Conservation (phyloP, 805 yeast genomes). For the Starmera dryadoides region DNA sequence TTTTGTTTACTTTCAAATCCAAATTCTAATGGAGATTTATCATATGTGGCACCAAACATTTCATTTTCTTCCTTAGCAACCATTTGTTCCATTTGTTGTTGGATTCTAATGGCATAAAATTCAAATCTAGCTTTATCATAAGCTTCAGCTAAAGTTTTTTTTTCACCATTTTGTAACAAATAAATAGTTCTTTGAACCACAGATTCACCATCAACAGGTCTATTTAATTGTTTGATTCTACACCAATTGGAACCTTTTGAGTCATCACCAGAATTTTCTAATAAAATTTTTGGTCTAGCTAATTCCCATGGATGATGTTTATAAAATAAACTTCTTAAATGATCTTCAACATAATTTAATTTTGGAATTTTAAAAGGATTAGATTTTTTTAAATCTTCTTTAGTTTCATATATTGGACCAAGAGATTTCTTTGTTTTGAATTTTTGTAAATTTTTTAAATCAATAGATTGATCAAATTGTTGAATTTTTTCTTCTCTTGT, state of each 20-base stretch:
- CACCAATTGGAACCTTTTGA: conserved; percentile 62
- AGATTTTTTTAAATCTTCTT: conserved; percentile 5
- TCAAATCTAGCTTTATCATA: conserved; percentile 85
- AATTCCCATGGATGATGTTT: conserved; percentile 98
- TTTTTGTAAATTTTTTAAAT: conserved; percentile 9
- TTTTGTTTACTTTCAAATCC: conserved; percentile 56
- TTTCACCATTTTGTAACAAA: conserved; percentile 32
- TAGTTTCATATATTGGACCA: conserved; percentile 25
- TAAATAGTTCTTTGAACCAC: conserved; percentile 71
- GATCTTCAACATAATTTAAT: conserved; percentile 49
- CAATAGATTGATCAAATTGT: conserved; percentile 1
- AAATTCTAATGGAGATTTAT: conserved; percentile 51
- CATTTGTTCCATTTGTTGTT: conserved; percentile 67
- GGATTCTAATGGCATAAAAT: conserved; percentile 79
- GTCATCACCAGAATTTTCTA: conserved; percentile 69
- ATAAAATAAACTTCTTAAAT: conserved; percentile 73
- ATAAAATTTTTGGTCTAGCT: conserved; percentile 77
- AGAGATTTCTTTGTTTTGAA: conserved; percentile 9
- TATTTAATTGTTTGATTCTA: conserved; percentile 59
- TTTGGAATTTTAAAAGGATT: conserved; percentile 2
- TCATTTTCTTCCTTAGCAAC: conserved; percentile 75
- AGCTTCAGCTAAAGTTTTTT: conserved; percentile 40
- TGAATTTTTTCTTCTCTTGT: conserved; percentile 17
- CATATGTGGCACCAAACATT: conserved; percentile 78
- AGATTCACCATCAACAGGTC: conserved; percentile 83